Conservation (phyloP, 345 rosid genomes). For the Populus davidiana region DNA sequence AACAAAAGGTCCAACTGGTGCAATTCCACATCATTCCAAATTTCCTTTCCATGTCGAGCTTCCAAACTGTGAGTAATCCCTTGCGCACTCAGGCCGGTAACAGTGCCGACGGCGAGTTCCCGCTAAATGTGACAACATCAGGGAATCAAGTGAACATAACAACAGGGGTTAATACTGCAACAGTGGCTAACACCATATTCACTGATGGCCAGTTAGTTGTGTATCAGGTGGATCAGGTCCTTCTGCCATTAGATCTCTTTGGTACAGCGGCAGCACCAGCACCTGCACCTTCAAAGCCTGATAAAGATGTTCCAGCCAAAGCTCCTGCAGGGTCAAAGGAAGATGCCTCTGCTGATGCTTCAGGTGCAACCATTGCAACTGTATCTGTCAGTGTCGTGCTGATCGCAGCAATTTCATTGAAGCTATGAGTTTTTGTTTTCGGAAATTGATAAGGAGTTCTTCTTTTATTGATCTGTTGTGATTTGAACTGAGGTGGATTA, state of each 20-base stretch:
- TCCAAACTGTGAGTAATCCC: constrained; percentile 88
- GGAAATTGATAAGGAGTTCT: constrained; percentile 1
- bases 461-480: constrained; percentile 7
- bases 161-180: constrained; percentile 65
- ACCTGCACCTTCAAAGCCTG: constrained; percentile 46
- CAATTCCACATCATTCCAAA: constrained; percentile 79
- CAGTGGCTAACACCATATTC: constrained; percentile 58
- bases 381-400: constrained; percentile 20
- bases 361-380: constrained; percentile 30
- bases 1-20: constrained; percentile 64
- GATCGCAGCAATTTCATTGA: constrained; percentile 32
- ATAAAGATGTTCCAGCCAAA: constrained; percentile 42
- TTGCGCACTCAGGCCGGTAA: constrained; percentile 83
- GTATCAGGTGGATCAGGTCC: constrained; percentile 75
- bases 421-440: constrained; percentile 28
- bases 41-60: constrained; percentile 57
- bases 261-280: constrained; percentile 65
- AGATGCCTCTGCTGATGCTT: constrained; percentile 30
- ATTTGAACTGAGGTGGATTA: constrained; percentile 17
- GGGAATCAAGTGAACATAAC: constrained; percentile 79
- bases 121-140: constrained; percentile 65
- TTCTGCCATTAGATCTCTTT: constrained; percentile 62
- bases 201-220: constrained; percentile 59
- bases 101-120: constrained; percentile 50
- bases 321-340: constrained; percentile 46